Evolutionary conservation across 495 filamentous ascomycete genomes (phyloP).

Genomic region (Parathielavia hyrcaniae): DNA sequence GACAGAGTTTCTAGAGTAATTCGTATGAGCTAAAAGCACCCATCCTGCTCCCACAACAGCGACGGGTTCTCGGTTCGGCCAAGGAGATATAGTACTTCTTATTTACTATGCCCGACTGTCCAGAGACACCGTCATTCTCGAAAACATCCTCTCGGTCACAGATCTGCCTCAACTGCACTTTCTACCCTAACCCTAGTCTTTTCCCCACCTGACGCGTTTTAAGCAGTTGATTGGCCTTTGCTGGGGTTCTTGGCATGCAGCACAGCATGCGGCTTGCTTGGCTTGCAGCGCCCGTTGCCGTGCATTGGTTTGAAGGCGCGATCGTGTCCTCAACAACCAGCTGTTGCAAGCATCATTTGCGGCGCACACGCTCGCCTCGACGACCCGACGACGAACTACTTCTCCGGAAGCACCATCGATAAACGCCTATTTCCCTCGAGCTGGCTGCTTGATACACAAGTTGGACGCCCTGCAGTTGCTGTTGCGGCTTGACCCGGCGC

Average conservation of each 20-base stretch:
- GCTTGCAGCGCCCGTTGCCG: neutral
- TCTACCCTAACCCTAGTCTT: too few species aligned
- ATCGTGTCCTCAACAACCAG: slow-evolving; percentile 35
- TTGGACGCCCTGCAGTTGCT: slow-evolving; percentile 1
- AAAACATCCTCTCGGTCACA: too few species aligned
- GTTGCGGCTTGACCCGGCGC: slow-evolving; percentile 4
- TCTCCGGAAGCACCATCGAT: neutral
- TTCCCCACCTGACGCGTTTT: too few species aligned
- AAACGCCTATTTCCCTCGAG: neutral
- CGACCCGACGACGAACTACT: neutral
- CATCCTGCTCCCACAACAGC: too few species aligned
- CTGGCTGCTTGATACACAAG: slow-evolving; percentile 4
- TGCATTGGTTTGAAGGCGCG: slow-evolving; percentile 23
- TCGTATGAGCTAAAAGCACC: too few species aligned
- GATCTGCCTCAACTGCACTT: too few species aligned
- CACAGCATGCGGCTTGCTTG: neutral
- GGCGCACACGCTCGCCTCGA: neutral
- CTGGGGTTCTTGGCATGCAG: neutral
- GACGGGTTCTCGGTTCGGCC: too few species aligned
- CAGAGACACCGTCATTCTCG: too few species aligned
- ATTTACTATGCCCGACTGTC: too few species aligned
- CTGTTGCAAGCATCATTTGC: slow-evolving; percentile 4
- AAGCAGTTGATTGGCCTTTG: too few species aligned
- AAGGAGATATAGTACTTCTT: too few species aligned
- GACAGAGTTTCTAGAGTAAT: too few species aligned